Conservation (phyloP, 139 green algal species). For the Closterium sp. region DNA sequence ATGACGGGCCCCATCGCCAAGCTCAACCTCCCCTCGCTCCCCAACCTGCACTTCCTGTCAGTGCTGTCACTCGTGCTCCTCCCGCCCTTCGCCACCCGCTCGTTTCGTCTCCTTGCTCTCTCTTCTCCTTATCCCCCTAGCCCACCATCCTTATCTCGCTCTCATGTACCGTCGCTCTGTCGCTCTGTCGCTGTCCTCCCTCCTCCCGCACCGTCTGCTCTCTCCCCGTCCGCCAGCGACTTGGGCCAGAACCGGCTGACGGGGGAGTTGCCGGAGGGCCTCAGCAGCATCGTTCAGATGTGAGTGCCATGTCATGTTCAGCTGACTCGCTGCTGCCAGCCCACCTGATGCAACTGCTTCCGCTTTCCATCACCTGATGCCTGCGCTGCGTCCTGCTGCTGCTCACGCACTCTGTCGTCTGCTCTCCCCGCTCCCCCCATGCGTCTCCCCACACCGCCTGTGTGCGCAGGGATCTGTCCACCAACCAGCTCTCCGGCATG, state of each 20-base stretch:
- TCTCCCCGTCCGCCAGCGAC: not conserved
- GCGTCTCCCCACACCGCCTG: not conserved
- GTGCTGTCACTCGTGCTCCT: not conserved
- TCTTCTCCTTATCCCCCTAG: not conserved
- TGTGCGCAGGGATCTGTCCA: not conserved
- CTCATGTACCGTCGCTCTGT: too few species aligned
- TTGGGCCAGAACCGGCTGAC: not conserved
- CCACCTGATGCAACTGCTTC: not conserved
- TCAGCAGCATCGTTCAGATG: not conserved
- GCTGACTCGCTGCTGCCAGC: too few species aligned
- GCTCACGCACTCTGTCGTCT: too few species aligned
- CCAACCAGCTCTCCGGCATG: not conserved
- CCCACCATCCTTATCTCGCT: not conserved
- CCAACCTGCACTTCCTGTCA: not conserved
- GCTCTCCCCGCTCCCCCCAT: not conserved
- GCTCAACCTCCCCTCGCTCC: not conserved
- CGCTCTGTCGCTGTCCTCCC: too few species aligned
- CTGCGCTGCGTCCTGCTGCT: not conserved
- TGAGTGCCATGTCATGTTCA: not conserved
- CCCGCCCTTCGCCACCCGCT: not conserved
- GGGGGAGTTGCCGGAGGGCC: not conserved
- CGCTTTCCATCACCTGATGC: not conserved
- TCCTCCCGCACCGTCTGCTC: not conserved
- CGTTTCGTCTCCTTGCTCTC: not conserved
- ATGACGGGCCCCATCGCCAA: not conserved